These are phyloP conservation scores for Arachnopeziza araneosa DNA, from an alignment of 2,329 filamentous ascomycete species.

Conservation along the genomic window DNA sequence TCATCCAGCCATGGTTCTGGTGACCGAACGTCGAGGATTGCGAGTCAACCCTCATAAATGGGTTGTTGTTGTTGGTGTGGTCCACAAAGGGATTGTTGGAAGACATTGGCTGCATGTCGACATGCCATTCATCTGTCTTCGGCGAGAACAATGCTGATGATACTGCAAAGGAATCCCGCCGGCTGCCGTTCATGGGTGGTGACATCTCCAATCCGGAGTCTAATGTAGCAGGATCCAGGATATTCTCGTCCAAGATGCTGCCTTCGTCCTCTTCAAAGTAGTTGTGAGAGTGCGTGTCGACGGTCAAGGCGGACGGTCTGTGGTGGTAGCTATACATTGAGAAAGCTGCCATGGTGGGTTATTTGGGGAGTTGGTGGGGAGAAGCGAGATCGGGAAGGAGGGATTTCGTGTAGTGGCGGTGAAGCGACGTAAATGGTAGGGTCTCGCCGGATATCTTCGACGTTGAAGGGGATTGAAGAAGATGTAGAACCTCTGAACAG, in stretches of 20 bases:
- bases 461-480: not conserved
- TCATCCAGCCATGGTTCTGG: slow-evolving; percentile 28
- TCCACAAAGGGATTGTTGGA: slow-evolving; percentile 59
- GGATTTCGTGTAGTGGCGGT: slow-evolving; percentile 18
- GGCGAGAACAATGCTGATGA: slow-evolving; percentile 56
- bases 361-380: slow-evolving; percentile 7
- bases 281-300: slow-evolving; percentile 37
- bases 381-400: slow-evolving; percentile 23
- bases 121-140: slow-evolving; percentile 59
- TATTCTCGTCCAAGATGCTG: slow-evolving; percentile 54
- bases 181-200: slow-evolving; percentile 55
- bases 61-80: slow-evolving; percentile 51
- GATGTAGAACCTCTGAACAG: not conserved
- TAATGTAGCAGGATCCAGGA: slow-evolving; percentile 52
- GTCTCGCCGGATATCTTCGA: not conserved
- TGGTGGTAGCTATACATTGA: slow-evolving; percentile 31
- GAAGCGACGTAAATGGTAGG: slow-evolving; percentile 16
- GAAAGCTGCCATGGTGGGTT: slow-evolving; percentile 26
- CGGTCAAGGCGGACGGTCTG: slow-evolving; percentile 26
- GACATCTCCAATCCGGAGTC: slow-evolving; percentile 60
- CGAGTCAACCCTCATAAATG: slow-evolving; percentile 61
- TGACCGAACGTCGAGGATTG: slow-evolving; percentile 35
- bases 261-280: slow-evolving; percentile 58
- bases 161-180: slow-evolving; percentile 58
- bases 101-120: slow-evolving; percentile 60